Percentiles rank a stretch among this genome's conserved stretches.
phyloP scores from a whole-genome alignment of 176 grass and related monocot species.

The Triticum aestivum region IWGSC_CS_RefSeq_v2.1 NC_057803.1:577488182-577488681 shows the following conservation, averaged over 20 bases:
- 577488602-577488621: constrained; percentile 32
- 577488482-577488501: constrained; percentile 58
- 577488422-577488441: constrained; percentile 61
- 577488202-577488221: constrained; percentile 66
- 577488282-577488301: constrained; percentile 67
- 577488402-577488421: constrained; percentile 73
- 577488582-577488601: constrained; percentile 79
- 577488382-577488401: constrained; percentile 41
- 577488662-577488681: constrained; percentile 75
- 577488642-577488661: constrained; percentile 45
- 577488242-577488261: constrained; percentile 86
- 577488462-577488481: constrained; percentile 58
- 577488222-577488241: constrained; percentile 69
- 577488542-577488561: constrained; percentile 47
- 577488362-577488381: constrained; percentile 75
- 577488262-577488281: constrained; percentile 73
- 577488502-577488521: constrained; percentile 67
- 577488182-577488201: constrained; percentile 81
- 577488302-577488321: constrained; percentile 82
- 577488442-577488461: constrained; percentile 80
- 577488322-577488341: constrained; percentile 78
- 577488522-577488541: constrained; percentile 54
- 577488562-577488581: constrained; percentile 66
- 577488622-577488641: constrained; percentile 72
- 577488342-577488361: constrained; percentile 84